Evolutionary conservation across 495 filamentous ascomycete genomes (phyloP).

Genomic region (Aspergillus heteromorphus): DNA sequence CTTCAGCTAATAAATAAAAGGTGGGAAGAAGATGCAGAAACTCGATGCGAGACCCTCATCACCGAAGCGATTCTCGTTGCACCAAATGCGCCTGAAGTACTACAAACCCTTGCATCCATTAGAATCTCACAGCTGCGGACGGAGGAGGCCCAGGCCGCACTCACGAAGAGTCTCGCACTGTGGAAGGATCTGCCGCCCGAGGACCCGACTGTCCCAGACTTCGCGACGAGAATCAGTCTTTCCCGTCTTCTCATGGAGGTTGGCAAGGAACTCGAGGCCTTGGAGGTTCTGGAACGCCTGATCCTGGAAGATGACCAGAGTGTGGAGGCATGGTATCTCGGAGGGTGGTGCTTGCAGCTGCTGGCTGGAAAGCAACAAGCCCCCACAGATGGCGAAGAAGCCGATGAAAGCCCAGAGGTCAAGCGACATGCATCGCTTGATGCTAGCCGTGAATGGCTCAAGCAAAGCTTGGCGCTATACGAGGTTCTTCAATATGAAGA

Average conservation of each 20-base stretch:
- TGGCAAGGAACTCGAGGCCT: conserved; percentile 73
- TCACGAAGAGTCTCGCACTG: conserved; percentile 66
- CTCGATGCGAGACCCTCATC: conserved; percentile 74
- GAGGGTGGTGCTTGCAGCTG: conserved; percentile 84
- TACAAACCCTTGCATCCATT: conserved; percentile 90
- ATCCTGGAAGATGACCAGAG: conserved; percentile 85
- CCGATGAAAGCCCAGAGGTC: conserved; percentile 26
- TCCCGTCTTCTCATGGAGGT: conserved; percentile 85
- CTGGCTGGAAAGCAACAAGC: conserved; percentile 61
- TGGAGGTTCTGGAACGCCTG: conserved; percentile 78
- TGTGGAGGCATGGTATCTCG: conserved; percentile 95
- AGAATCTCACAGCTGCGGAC: conserved; percentile 77
- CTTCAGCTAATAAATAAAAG: conserved; percentile 28
- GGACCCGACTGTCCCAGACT: conserved; percentile 64
- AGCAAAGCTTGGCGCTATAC: conserved; percentile 46
- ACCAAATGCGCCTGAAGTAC: conserved; percentile 69
- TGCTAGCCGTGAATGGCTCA: conserved; percentile 50
- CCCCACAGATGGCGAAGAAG: conserved; percentile 31
- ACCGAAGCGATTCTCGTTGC: conserved; percentile 78
- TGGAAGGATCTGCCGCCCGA: conserved; percentile 75
- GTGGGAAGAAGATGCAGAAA: conserved; percentile 86
- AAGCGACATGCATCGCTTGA: conserved; percentile 36
- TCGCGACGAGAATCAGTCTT: conserved; percentile 75
- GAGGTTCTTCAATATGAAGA: conserved; percentile 46
- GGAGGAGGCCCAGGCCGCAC: conserved; percentile 72